Base-by-base conservation (phyloP, 2,329 filamentous ascomycete genomes). In the Pseudogymnoascus sp. region DNA sequence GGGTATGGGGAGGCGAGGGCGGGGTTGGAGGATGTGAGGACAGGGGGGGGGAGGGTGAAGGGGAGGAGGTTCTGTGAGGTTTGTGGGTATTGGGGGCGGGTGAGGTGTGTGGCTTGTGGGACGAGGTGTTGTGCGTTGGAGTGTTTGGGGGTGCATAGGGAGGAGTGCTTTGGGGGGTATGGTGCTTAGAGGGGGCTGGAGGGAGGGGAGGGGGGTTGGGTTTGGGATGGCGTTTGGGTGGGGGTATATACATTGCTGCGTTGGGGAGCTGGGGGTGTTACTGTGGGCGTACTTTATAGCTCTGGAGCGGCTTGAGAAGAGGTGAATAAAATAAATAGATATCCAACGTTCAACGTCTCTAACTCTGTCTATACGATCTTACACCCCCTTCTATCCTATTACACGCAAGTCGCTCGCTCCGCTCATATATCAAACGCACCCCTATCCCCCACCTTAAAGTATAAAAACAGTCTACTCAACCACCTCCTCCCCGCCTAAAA, bases 21-120 rank as follows among this genome's bases (percentile, higher is more conserved):
- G 1, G 71, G 68, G 28, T 81, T 77, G 8, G 77, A 71, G 69
- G n/a, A n/a, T n/a, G n/a, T n/a, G 73, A 73, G 8, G 76, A 76
- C 38, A 77, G 74, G 65, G 64, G 35, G 35, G 15, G 35, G 63
- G 40, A 74, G 71, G 69, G 85, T 85, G 67, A 87, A 88, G 2
- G 78, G 78, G 57, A 79, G 89, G 65, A 77, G 78, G 36, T 93
- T 93, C 74, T 93, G 90, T 75, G 87, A 88, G 72, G 85, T 91
- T 33, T 93, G 90, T 72, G 90, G 90, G 13, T 93, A 92, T 75
- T 93, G 90, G 89, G 90, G 89, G 1, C 79, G 86, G 42, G 86
- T 91, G 53, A 83, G 82, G 74, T 93, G 90, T 76, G 82, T 87
- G 74, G 90, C 89, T 77, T 93, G 90, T 75, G 89, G 89, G n/a